Percentiles rank a stretch among this genome's conserved stretches.
phyloP scores from a whole-genome alignment of 1,139 yeast genomes.

The Debaryomyces fabryi region DNA sequence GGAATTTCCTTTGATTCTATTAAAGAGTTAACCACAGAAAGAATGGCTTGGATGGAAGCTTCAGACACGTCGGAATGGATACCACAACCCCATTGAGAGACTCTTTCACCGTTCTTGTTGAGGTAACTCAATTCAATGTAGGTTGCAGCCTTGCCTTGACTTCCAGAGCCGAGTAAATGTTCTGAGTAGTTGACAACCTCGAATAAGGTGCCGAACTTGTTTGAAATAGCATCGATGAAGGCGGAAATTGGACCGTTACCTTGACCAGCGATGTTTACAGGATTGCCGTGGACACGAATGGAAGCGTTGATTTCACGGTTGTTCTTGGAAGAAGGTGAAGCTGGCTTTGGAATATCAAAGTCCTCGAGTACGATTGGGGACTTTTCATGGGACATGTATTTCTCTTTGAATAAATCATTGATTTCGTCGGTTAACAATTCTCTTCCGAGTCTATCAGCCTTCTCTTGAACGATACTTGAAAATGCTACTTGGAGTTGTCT shows the following conservation, averaged over 20 bases:
- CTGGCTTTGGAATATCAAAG: constrained; percentile 35
- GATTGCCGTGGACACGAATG: constrained; percentile 23
- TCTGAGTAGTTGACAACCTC: constrained; percentile 49
- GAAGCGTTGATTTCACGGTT: constrained; percentile 38
- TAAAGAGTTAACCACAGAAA: constrained; percentile 43
- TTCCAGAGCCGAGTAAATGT: constrained; percentile 48
- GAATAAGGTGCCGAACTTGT: constrained; percentile 33
- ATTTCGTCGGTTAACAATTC: constrained; percentile 50
- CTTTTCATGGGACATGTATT: constrained; percentile 30
- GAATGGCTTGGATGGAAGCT: constrained; percentile 52
- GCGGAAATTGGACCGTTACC: constrained; percentile 56
- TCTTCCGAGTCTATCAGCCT: constrained; percentile 47
- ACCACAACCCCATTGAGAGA: constrained; percentile 49
- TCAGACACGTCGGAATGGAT: constrained; percentile 48
- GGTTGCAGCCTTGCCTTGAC: constrained; percentile 50
- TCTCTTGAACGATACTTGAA: constrained; percentile 41
- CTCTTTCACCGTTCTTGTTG: constrained; percentile 28
- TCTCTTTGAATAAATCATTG: constrained; percentile 37
- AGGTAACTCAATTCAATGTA: constrained; percentile 44
- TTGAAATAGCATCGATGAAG: constrained; percentile 44
- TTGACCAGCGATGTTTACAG: constrained; percentile 32
- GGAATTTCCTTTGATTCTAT: constrained; percentile 29
- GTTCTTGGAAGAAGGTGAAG: constrained; percentile 19
- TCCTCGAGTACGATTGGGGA: constrained; percentile 35
- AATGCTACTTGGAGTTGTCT: constrained; percentile 48